phyloP scores from a whole-genome alignment of 768 basidiomycete genomes.

The Leucocoprinus sp. region DNA sequence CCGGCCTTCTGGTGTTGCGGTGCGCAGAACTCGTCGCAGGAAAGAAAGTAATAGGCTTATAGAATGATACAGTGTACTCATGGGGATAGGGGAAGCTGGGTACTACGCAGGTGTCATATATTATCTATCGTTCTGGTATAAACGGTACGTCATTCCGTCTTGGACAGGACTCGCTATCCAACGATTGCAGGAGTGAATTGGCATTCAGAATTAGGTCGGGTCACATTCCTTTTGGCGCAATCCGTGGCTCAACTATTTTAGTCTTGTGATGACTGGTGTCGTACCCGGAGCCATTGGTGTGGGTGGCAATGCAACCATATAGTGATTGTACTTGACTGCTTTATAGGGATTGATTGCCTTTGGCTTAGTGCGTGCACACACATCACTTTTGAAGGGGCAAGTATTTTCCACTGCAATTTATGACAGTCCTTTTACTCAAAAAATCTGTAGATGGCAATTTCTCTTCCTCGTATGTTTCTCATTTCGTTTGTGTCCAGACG shows the following conservation, averaged over 20 bases:
- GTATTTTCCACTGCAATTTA: not conserved
- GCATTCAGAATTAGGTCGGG: slow-evolving; percentile 40
- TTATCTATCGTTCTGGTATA: slow-evolving; percentile 54
- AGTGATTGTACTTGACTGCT: not conserved
- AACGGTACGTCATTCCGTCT: slow-evolving; percentile 20
- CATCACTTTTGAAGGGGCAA: slow-evolving; percentile 22
- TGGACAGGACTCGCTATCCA: not conserved
- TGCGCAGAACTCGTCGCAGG: slow-evolving; percentile 14
- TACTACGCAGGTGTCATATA: slow-evolving; percentile 57
- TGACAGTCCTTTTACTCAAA: not conserved
- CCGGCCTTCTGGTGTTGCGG: slow-evolving; percentile 39
- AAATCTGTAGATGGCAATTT: slow-evolving; percentile 43
- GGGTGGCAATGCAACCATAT: not conserved
- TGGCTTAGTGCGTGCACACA: slow-evolving; percentile 46
- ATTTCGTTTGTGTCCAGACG: not conserved
- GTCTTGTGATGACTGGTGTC: slow-evolving; percentile 52
- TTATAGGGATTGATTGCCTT: slow-evolving; percentile 47
- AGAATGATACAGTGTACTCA: slow-evolving; percentile 27
- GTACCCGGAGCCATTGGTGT: slow-evolving; percentile 50
- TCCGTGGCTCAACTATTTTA: slow-evolving; percentile 14
- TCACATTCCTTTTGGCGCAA: not conserved
- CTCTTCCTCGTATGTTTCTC: slow-evolving; percentile 37
- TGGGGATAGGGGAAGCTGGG: slow-evolving; percentile 53
- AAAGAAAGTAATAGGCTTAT: too few species aligned
- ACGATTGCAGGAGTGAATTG: slow-evolving; percentile 32